These are phyloP conservation scores for Stygiomarasmius scandens DNA, from an alignment of 1,284 basidiomycete species.

Conservation along the genomic window DNA sequence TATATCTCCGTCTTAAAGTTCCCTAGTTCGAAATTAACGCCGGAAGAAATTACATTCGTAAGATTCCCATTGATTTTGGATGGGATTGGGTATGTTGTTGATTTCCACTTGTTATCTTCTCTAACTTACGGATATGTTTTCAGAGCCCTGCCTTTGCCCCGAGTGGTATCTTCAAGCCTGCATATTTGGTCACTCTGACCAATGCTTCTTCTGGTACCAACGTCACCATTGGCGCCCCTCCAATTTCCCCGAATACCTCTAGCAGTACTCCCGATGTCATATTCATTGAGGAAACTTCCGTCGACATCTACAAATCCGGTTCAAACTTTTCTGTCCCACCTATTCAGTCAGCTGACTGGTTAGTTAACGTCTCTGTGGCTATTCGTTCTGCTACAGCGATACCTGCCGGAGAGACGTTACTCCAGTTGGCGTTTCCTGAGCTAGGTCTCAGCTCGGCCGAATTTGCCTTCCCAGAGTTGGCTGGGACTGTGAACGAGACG, in stretches of 20 bases:
- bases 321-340: slow-evolving; percentile 42
- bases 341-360: slow-evolving; percentile 52
- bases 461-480: slow-evolving; percentile 32
- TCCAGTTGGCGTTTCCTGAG: slow-evolving; percentile 51
- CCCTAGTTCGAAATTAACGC: slow-evolving; percentile 55
- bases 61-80: slow-evolving; percentile 58
- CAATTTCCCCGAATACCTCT: slow-evolving; percentile 24
- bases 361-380: slow-evolving; percentile 57
- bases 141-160: slow-evolving; percentile 63
- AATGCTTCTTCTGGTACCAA: slow-evolving; percentile 17
- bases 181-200: slow-evolving; percentile 48
- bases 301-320: slow-evolving; percentile 58
- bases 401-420: slow-evolving; percentile 27
- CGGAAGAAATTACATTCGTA: slow-evolving; percentile 51
- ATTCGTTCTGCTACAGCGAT: slow-evolving; percentile 45
- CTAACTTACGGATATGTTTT: background rate
- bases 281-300: slow-evolving; percentile 54
- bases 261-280: slow-evolving; percentile 32
- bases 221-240: slow-evolving; percentile 16
- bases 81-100: slow-evolving; percentile 55
- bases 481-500: slow-evolving; percentile 31
- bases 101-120: background rate
- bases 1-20: no score
- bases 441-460: slow-evolving; percentile 38
- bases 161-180: slow-evolving; percentile 55